Percentiles rank a stretch among this genome's conserved stretches.
These are phyloP conservation scores for Pleurotus platypus DNA, from an alignment of 768 basidiomycete species.

Conservation along the genomic window DNA sequence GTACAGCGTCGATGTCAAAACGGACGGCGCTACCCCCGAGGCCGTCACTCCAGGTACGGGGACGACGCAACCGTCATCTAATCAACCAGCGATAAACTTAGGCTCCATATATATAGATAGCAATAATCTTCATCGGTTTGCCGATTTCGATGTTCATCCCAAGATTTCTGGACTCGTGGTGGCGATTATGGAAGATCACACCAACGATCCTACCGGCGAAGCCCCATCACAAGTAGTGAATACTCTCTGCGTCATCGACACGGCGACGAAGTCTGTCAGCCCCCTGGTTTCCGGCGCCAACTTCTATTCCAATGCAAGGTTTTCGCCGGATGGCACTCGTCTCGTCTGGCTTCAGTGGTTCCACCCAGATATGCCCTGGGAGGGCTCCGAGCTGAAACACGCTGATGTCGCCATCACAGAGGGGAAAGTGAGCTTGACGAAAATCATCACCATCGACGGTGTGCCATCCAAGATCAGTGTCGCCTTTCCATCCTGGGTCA, in stretches of 20 bases:
- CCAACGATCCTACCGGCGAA: slow-evolving; percentile 24
- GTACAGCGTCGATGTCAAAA: slow-evolving; percentile 32
- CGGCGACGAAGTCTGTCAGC: slow-evolving; percentile 29
- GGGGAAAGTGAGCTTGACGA: slow-evolving; percentile 27
- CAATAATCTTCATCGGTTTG: slow-evolving; percentile 39
- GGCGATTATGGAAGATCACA: slow-evolving; percentile 59
- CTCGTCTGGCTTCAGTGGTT: slow-evolving; percentile 69
- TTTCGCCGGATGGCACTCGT: slow-evolving; percentile 55
- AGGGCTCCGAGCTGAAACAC: slow-evolving; percentile 52
- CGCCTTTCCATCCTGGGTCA: slow-evolving; percentile 58
- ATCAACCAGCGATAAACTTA: slow-evolving; percentile 1
- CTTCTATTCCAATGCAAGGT: slow-evolving; percentile 56
- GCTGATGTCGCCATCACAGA: slow-evolving; percentile 36
- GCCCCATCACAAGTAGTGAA: slow-evolving; percentile 41
- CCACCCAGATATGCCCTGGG: slow-evolving; percentile 62
- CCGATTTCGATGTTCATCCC: slow-evolving; percentile 52
- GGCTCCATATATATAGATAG: slow-evolving; percentile 23
- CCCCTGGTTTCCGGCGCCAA: slow-evolving; percentile 47
- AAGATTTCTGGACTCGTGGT: slow-evolving; percentile 39
- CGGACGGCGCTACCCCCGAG: slow-evolving; percentile 19
- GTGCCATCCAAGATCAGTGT: slow-evolving; percentile 46
- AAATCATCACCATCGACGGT: slow-evolving; percentile 46
- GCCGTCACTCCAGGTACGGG: slow-evolving; percentile 49
- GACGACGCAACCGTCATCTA: not conserved
- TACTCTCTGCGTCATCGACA: slow-evolving; percentile 50